Base-by-base conservation (phyloP, 148 eudicot genomes). In the Rhododendron ovatum region DNA sequence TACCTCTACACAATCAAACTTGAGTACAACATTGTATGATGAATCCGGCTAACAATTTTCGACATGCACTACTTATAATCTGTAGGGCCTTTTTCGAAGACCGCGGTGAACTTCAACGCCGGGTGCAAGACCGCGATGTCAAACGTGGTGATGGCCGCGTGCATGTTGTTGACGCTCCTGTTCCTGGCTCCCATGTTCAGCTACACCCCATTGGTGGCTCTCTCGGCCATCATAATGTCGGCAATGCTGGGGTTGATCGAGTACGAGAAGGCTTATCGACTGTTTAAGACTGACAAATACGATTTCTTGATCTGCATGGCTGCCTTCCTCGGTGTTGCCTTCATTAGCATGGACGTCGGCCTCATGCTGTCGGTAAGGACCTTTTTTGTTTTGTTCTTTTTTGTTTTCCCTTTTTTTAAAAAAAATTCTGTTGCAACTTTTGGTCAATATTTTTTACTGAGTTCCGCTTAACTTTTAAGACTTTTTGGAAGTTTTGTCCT, bases 11-110 rank as follows among this genome's bases (percentile, higher is more conserved):
- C 43, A 5, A 41, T 5, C 43, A 41, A 9, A 47, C 12, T 47
- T 47, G 50, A 47, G 43, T 41, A 47, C 50, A 9, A 47, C 50
- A 47, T 47, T 0, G 0, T 47, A 47, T 47, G 9, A 47, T 47
- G 0, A 2, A 47, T 9, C 50, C 50, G 2, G 2, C 50, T 47
- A 47, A 47, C 50, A 9, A 47, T 10, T 47, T 47, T 47, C 2
- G 50, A 47, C 50, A 5, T 41, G 43, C 43, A 47, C 50, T 47
- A 47, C 50, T 8, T 53, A 15, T 53, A 4, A 1, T 50, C 33
- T 88, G 89, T 85, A 94, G 99, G 99, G 76, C 99, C 99, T 41
- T 97, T 97, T 89, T 97, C 99, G 14, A 93, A 93, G 87, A 94
- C 99, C 0, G 99, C 99, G 2, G 99, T 97, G 33, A 97, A 97